Base-by-base conservation (phyloP, 1,284 basidiomycete species). In the Thecaphora thlaspeos region DNA sequence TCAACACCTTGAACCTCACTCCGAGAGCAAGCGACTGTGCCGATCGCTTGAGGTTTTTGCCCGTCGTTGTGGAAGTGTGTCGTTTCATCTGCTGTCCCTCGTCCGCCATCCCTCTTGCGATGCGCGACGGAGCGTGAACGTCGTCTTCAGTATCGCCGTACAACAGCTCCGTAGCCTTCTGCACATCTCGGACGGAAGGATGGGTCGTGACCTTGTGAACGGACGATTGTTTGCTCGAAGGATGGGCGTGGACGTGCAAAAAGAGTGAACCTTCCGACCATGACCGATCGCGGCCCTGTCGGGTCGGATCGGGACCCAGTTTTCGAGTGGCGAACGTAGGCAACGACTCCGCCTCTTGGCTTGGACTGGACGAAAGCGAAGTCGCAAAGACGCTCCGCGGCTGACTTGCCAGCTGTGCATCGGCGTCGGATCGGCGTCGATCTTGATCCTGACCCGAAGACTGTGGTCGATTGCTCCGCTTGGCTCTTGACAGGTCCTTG, bases 21-120 rank as follows among this genome's bases (percentile, higher is more conserved):
- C 47, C 56, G 36, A 66, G 51, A 2, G 63, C 63, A 17, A 66
- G 36, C 10, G 63, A 61, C 40, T 61, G 58, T 0, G 62, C 57
- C 17, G 62, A 65, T 12, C 51, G 23, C 14, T 34, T 45, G 17
- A 65, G 19, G 2, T 50, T 40, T 9, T 40, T 18, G 38, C 38
- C 10, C 8, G n/a, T 40, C 38, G 38, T 4, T 3, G 7, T 40
- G 4, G n/a, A 5, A 17, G 8, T 7, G 37, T 21, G 17, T 7
- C 9, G n/a, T 7, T 7, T n/a, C n/a, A 7, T n/a, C 17, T 39
- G 37, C n/a, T n/a, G 7, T 7, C 8, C n/a, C 19, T 39, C 7
- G 8, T n/a, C n/a, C 8, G 7, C n/a, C 8, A 39, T 7, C 37
- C n/a, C n/a, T 39, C n/a, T n/a, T 39, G 37, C 17, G n/a, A 39